Base-by-base conservation (phyloP, 2,329 filamentous ascomycete species). In the Cladophialophora exuberans region DNA sequence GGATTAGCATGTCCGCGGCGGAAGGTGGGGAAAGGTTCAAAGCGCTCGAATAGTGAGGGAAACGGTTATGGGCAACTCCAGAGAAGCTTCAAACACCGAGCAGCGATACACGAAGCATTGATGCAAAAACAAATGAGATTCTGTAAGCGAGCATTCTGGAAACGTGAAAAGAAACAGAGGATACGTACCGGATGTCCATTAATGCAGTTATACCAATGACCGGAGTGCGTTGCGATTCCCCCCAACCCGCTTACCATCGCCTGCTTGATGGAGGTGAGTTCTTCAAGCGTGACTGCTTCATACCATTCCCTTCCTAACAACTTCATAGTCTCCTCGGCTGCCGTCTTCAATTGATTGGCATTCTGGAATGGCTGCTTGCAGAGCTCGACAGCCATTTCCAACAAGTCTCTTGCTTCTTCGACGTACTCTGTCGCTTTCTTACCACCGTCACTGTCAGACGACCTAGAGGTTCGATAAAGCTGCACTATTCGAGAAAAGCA, bases 171-270 rank as follows among this genome's bases (percentile, higher is more conserved):
- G 9, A 47, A 47, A 15, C 6, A 11, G 25, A 33, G 10, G n/a
- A 51, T 52, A 33, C 48, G 17, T 44, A 52, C 48, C 17, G 81
- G 79, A 64, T 86, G 81, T 1, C 78, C 77, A 54, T 83, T 83
- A 20, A 60, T 67, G 58, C 82, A 86, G 0, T 70, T 74, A 66
- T 86, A 87, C 84, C 83, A 87, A 59, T 85, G 82, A 0, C 84
- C 84, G 0, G 77, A 56, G 18, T 55, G 52, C n/a, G 44, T 49
- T 20, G 43, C 51, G 15, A 54, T 82, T 0, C 79, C 77, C 0
- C 47, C 56, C 28, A 82, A 77, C 57, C 81, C 78, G 0, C 44
- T 53, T 1, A 75, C 66, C 81, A 85, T 84, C 2, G 82, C 81
- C 1, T 59, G 48, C 41, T 78, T 77, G 55, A 81, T 76, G 2